phyloP scores from a whole-genome alignment of 2,329 filamentous ascomycete species.

The Apiospora kogelbergensis region DNA sequence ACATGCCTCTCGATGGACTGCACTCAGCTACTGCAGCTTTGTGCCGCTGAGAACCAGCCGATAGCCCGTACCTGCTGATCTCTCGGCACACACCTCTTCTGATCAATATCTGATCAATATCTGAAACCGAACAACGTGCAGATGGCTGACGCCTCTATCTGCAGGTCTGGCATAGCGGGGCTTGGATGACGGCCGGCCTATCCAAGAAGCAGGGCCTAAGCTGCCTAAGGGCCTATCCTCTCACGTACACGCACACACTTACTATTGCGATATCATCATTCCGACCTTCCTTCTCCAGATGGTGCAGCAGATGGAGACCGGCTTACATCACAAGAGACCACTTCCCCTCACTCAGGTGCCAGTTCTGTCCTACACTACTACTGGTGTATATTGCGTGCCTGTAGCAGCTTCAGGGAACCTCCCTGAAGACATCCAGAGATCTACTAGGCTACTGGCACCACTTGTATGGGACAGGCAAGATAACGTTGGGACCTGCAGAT shows the following conservation, averaged over 20 bases:
- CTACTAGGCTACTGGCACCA: neutral
- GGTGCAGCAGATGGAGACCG: neutral
- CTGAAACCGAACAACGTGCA: slow-evolving; percentile 2
- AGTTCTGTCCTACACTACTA: neutral
- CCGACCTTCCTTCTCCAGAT: neutral
- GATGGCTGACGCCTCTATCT: neutral
- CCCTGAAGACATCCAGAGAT: neutral
- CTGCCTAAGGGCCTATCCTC: too few relatives aligned
- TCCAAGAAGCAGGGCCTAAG: neutral
- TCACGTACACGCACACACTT: neutral
- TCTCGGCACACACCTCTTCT: neutral
- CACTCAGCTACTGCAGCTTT: neutral
- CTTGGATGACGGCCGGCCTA: neutral
- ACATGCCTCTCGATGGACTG: neutral
- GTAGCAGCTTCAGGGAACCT: neutral
- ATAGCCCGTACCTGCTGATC: neutral
- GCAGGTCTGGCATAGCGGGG: slow-evolving; percentile 4
- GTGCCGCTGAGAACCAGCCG: neutral
- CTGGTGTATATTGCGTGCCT: neutral
- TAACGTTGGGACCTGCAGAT: slow-evolving; percentile 6
- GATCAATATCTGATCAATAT: neutral
- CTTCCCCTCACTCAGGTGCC: neutral
- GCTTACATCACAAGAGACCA: neutral
- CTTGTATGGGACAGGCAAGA: neutral
- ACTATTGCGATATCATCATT: neutral